Base-by-base conservation (phyloP, 2,329 filamentous ascomycete genomes). In the Pseudocercospora macadamiae region DNA sequence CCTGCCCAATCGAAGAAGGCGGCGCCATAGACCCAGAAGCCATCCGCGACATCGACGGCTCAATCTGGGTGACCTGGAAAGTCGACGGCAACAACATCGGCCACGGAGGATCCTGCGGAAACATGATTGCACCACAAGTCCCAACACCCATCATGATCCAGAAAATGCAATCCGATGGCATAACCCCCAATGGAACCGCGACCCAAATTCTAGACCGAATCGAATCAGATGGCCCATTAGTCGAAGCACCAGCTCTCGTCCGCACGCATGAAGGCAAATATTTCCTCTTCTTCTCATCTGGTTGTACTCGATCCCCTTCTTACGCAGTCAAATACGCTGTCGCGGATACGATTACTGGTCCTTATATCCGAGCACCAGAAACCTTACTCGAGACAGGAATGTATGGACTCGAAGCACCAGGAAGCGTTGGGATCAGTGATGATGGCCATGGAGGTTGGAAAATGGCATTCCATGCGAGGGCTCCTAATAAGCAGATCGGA, bases 211-310 rank as follows among this genome's bases (percentile, higher is more conserved):
- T 74, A 3, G 61, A 71, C 59, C 70, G 69, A 52, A 66, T 25
- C 30, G 52, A 30, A 1, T 51, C 49, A 4, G 72, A 74, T 39
- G 73, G 73, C 0, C 73, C 73, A 1, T 65, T 75, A 3, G 67
- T 75, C 45, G 73, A 75, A 64, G 73, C 72, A 3, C 73, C 73
- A 2, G 62, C 60, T 12, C 62, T 75, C 19, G 52, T 70, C 7
- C 63, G 65, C 42, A 68, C 66, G 2, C 25, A 51, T 14, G 66
- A 69, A 3, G 71, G 70, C 14, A 57, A 63, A 19, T 75, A 74
- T 63, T 73, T 75, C 59, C 66, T 75, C 18, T 75, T 75, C 68
- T 75, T 70, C 67, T 70, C 66, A 5, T 71, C 69, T 10, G 72
- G 71, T 1, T 75, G 73, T 61, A 74, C 71, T 3, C 63, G 68